phyloP scores from a whole-genome alignment of 139 green algal genomes.

The Penium margaritaceum region DNA sequence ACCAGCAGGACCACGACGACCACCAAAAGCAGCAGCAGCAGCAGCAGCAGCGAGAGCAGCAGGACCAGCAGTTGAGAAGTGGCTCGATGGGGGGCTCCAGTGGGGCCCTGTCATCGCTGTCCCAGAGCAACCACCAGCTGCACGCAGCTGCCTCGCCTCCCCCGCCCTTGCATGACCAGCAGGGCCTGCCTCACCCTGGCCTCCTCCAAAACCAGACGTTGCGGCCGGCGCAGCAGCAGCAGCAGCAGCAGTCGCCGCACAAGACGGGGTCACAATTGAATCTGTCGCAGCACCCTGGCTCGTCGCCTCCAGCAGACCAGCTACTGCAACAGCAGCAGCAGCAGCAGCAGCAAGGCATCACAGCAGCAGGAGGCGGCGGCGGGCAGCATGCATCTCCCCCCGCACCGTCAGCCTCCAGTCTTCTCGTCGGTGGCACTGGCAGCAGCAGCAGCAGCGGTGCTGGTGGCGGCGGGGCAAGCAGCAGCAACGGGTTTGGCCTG shows the following conservation, averaged over 20 bases:
- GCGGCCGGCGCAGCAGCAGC: slow-evolving; percentile 10
- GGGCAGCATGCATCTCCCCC: not conserved
- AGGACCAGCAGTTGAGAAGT: too few species aligned
- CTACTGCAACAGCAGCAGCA: slow-evolving; percentile 34
- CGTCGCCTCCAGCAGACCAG: too few species aligned
- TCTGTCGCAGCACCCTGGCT: too few species aligned
- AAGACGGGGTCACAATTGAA: too few species aligned
- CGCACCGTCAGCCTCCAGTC: not conserved
- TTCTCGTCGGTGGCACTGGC: not conserved
- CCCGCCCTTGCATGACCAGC: too few species aligned
- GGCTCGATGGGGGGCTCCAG: too few species aligned
- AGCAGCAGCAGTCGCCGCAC: slow-evolving; percentile 17
- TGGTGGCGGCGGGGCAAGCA: not conserved
- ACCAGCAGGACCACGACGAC: too few species aligned
- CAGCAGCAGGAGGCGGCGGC: too few species aligned
- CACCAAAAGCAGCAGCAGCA: slow-evolving; percentile 21
- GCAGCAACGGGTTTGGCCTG: slow-evolving; percentile 63
- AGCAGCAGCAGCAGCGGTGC: not conserved
- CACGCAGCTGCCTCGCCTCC: too few species aligned
- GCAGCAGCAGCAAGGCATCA: slow-evolving; percentile 8
- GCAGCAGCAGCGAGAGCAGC: slow-evolving; percentile 7
- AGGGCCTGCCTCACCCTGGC: too few species aligned
- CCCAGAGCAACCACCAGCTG: too few species aligned
- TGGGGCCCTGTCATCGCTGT: too few species aligned
- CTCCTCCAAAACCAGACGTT: slow-evolving; percentile 3